Conservation (phyloP, 345 rosid genomes). For the Ceriops decandra region DNA sequence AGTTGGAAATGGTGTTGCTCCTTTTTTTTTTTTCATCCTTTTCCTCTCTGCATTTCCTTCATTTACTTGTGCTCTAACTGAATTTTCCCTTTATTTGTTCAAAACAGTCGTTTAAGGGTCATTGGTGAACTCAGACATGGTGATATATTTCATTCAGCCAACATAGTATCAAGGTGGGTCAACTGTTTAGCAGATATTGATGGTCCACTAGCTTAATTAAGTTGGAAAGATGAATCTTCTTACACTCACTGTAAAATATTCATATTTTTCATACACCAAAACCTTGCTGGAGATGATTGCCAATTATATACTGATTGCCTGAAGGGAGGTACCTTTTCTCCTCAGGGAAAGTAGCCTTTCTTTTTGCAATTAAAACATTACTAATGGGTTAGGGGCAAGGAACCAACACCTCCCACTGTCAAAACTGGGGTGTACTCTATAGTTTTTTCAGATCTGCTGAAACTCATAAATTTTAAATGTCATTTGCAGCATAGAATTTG, state of each 20-base stretch:
- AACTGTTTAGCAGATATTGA: constrained; percentile 18
- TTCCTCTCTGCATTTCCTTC: not conserved
- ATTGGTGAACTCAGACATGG: constrained; percentile 94
- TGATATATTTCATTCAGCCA: constrained; percentile 95
- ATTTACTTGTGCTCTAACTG: constrained; percentile 3
- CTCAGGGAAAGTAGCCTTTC: not conserved
- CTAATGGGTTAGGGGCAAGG: too few relatives aligned
- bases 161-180: constrained; percentile 84
- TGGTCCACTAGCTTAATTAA: not conserved
- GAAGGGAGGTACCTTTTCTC: not conserved
- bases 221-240: not conserved
- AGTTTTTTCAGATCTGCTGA: constrained; percentile 9
- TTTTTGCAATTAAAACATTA: too few relatives aligned
- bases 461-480: constrained; percentile 12
- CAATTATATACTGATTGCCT: not conserved
- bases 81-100: constrained; percentile 12
- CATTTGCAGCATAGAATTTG: constrained; percentile 89
- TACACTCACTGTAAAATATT: not conserved
- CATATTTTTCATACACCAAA: not conserved
- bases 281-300: not conserved
- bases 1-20: not conserved
- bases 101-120: constrained; percentile 81
- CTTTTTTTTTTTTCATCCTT: not conserved
- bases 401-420: too few relatives aligned
- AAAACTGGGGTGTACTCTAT: not conserved